These are phyloP conservation scores for Ciborinia camelliae DNA, from an alignment of 2,329 filamentous ascomycete genomes.

Conservation along the genomic window DNA sequence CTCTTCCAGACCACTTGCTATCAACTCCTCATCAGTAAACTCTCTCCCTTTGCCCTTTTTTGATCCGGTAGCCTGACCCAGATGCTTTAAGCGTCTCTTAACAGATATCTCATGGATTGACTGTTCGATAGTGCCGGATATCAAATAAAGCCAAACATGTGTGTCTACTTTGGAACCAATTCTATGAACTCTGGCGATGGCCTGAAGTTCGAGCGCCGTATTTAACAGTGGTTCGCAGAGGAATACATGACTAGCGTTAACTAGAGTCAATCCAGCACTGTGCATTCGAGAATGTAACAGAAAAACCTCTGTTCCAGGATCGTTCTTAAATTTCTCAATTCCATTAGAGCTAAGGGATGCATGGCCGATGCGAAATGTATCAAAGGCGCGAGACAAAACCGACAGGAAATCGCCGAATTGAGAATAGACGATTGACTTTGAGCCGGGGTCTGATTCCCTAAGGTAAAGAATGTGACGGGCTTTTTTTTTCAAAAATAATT, in stretches of 20 bases:
- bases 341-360: constrained; percentile 67
- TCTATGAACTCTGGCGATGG: constrained; percentile 89
- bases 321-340: constrained; percentile 71
- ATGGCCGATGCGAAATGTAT: constrained; percentile 67
- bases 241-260: constrained; percentile 92
- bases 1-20: constrained; percentile 66
- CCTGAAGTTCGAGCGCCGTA: constrained; percentile 89
- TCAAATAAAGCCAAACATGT: constrained; percentile 91
- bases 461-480: constrained; percentile 83
- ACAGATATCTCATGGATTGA: constrained; percentile 88
- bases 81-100: constrained; percentile 71
- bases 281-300: constrained; percentile 86
- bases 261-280: constrained; percentile 82
- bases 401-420: constrained; percentile 81
- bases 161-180: constrained; percentile 95
- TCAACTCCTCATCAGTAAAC: constrained; percentile 43
- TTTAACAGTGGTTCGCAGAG: constrained; percentile 92
- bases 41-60: constrained; percentile 43
- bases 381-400: constrained; percentile 68
- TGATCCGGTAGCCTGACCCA: constrained; percentile 47
- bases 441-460: constrained; percentile 75
- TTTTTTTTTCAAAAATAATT: background rate
- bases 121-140: constrained; percentile 89
- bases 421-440: constrained; percentile 92
- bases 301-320: constrained; percentile 75